Conservation (phyloP, 2,329 filamentous ascomycete genomes). For the Curvularia sp. region DNA sequence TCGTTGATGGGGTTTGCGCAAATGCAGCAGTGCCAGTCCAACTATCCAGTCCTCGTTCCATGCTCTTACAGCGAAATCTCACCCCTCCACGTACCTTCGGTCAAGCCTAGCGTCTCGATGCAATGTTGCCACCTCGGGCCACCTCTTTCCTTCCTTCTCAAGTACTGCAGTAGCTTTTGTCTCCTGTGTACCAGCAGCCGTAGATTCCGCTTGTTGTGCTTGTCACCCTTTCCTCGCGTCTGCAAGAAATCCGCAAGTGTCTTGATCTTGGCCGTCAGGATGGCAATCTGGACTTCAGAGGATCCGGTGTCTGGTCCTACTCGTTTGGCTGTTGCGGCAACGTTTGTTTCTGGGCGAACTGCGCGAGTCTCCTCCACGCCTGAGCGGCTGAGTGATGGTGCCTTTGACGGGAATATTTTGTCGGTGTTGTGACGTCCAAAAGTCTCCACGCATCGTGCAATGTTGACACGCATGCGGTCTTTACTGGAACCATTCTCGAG, state of each 20-base stretch:
- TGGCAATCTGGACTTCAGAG: slow-evolving; percentile 96
- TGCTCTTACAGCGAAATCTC: slow-evolving; percentile 75
- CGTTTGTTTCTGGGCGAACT: slow-evolving; percentile 55
- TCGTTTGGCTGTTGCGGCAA: slow-evolving; percentile 58
- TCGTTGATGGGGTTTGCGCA: background rate
- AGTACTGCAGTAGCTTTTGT: slow-evolving; percentile 86
- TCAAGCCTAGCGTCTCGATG: slow-evolving; percentile 82
- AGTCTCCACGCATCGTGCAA: slow-evolving; percentile 80
- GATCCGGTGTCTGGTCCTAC: slow-evolving; percentile 93
- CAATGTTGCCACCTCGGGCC: slow-evolving; percentile 89
- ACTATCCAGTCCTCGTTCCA: background rate
- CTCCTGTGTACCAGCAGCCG: slow-evolving; percentile 84
- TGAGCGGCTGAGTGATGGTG: slow-evolving; percentile 55
- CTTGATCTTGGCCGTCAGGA: slow-evolving; percentile 92
- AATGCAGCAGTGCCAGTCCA: background rate
- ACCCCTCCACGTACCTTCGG: slow-evolving; percentile 85
- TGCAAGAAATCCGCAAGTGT: slow-evolving; percentile 76
- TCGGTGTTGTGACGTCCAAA: slow-evolving; percentile 96
- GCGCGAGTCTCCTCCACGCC: slow-evolving; percentile 53
- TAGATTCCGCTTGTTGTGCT: slow-evolving; percentile 92
- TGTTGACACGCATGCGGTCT: slow-evolving; percentile 82
- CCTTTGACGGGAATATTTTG: slow-evolving; percentile 67
- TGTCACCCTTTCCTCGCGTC: slow-evolving; percentile 79
- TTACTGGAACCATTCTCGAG: slow-evolving; percentile 79
- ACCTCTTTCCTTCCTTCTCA: slow-evolving; percentile 88